Base-by-base conservation (phyloP, 306 rosid genomes). In the Acacia confusa region DNA sequence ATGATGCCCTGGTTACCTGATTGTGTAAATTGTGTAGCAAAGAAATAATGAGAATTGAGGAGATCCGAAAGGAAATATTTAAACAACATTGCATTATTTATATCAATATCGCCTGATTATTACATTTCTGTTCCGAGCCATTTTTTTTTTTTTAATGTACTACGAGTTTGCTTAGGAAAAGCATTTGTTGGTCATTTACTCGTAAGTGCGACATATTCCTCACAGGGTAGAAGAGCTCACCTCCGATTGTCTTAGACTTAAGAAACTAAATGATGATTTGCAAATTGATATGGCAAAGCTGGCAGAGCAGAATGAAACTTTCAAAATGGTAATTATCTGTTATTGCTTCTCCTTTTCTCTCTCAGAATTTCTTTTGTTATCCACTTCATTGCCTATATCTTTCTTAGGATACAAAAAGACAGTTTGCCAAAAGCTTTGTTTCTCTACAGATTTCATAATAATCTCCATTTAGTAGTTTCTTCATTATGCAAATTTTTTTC, bases 171-270 rank as follows among this genome's bases (percentile, higher is more conserved):
- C 70, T 5, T 34, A 13, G 68, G 67, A 71, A 75, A 57, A 44
- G 22, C n/a, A 65, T 65, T 17, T 20, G 19, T 45, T 73, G 9
- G 44, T 65, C 13, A 70, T 24, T 36, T 24, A 24, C 6, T 81
- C 22, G 53, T 22, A 27, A 43, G 73, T 80, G 84, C 69, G 83
- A 89, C 64, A 10, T 84, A 32, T 85, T 44, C 80, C 70, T 79
- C 84, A 74, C 92, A 95, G 99, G 89, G 34, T 93, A 72, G 98
- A 93, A 76, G 96, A 93, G 86, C 91, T 88, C 81, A 76, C 92
- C 52, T 83, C 88, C 43, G 91, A 87, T 36, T 90, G 85, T 82
- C 85, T 58, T 20, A 87, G 83, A 83, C 84, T 85, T 44, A 88
- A 88, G 87, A 88, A 87, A 79, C 72, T 76, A 53, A 90, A 86